Conservation (phyloP, 176 grass and related monocot genomes). For the Puya raimondii region DNA sequence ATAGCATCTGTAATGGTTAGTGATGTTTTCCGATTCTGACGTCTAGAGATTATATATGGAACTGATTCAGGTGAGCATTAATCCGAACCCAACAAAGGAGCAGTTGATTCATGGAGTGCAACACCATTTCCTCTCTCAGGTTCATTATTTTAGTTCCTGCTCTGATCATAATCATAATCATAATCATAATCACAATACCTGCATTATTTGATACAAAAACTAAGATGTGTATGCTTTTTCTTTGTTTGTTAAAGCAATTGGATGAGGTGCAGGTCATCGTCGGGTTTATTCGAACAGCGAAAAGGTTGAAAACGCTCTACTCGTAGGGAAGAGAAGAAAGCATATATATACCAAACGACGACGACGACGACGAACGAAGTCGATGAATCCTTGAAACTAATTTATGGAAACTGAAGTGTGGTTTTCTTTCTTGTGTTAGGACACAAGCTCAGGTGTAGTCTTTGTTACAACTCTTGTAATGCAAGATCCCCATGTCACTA, state of each 20-base stretch:
- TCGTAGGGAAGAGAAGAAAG: neutral
- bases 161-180: neutral
- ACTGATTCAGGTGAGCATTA: constrained; percentile 50
- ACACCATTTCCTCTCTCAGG: constrained; percentile 76
- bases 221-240: neutral
- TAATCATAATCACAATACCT: neutral
- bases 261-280: constrained; percentile 2
- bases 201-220: neutral
- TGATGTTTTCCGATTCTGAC: too few relatives aligned
- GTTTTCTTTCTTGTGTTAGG: too few relatives aligned
- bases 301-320: constrained; percentile 2
- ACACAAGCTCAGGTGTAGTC: too few relatives aligned
- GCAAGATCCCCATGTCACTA: too few relatives aligned
- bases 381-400: neutral
- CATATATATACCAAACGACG: neutral
- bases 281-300: neutral
- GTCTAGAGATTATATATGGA: neutral
- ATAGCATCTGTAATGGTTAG: too few relatives aligned
- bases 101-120: constrained; percentile 60
- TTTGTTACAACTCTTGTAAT: too few relatives aligned
- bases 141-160: constrained; percentile 12
- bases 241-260: neutral
- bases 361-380: neutral
- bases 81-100: constrained; percentile 62
- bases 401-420: too few relatives aligned